Conservation (phyloP, 2,329 filamentous ascomycete genomes). For the Exophiala viscosa region DNA sequence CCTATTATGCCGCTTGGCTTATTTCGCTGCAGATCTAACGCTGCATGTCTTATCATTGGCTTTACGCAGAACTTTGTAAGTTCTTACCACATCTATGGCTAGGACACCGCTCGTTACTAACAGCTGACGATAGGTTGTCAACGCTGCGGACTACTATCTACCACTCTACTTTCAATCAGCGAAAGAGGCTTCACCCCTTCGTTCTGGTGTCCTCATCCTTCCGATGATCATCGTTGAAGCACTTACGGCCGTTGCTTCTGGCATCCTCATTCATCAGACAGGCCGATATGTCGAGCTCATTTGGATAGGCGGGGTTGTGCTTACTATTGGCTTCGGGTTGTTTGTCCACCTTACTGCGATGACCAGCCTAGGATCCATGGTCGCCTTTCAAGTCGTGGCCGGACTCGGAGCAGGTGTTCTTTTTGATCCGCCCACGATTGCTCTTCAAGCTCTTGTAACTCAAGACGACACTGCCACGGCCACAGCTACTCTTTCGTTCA, state of each 20-base stretch:
- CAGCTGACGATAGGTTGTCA: slow-evolving; percentile 47
- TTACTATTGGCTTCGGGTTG: slow-evolving; percentile 45
- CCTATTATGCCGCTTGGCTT: slow-evolving; percentile 73
- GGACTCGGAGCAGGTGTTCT: slow-evolving; percentile 48
- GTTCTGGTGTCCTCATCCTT: slow-evolving; percentile 56
- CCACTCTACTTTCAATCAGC: slow-evolving; percentile 71
- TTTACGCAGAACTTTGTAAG: slow-evolving; percentile 49
- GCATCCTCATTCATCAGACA: slow-evolving; percentile 47
- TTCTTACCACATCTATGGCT: slow-evolving; percentile 41
- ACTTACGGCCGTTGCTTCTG: slow-evolving; percentile 42
- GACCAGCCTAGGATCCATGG: too few relatives aligned
- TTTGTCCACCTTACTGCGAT: slow-evolving; percentile 38
- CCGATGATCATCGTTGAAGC: slow-evolving; percentile 54
- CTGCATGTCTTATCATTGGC: slow-evolving; percentile 32
- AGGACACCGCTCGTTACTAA: background rate
- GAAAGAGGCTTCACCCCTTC: slow-evolving; percentile 58
- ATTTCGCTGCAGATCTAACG: slow-evolving; percentile 63
- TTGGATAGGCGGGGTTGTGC: slow-evolving; percentile 40
- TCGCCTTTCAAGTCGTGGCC: slow-evolving; percentile 36
- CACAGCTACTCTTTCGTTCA: slow-evolving; percentile 58
- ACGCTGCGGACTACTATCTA: slow-evolving; percentile 65
- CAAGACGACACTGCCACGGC: slow-evolving; percentile 54
- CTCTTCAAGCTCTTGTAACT: slow-evolving; percentile 50
- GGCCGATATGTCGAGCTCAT: slow-evolving; percentile 48
- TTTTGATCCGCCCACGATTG: slow-evolving; percentile 54